Evolutionary conservation across 768 basidiomycete genomes (phyloP), one percentile per base, ranked within the genome.

Genomic region (Lepiota venenata): DNA sequence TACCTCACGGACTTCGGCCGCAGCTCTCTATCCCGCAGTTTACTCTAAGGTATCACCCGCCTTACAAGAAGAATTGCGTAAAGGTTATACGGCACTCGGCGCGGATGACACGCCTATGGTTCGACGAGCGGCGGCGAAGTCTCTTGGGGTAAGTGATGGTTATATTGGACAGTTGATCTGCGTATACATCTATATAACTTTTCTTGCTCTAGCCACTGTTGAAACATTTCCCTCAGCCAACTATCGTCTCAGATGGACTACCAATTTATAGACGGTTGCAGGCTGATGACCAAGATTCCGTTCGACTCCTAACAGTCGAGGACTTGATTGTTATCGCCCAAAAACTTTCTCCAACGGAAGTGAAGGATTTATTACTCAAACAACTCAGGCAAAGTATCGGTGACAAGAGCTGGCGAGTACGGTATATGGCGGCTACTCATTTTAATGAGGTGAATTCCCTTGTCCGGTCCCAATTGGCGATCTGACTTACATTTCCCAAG

Each of bases 41-140:
- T 99, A 98, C 68, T 74, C 84, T 27, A 88, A 87, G 66, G 89
- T 88, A 18, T 81, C 88, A 2, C 71, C 85, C 12, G 63, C 75
- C 38, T 73, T 87, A 55, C 91, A 94, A 70, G 92, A 93, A 52
- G 96, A 98, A 38, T 73, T 98, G 62, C 82, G 95, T 58, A 90
- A 88, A 69, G 82, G 86, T 49, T 99, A 91, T 63, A 77, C 84
- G 8, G 79, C 82, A 29, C 80, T 99, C 27, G 90, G 88, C 8
- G 80, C 84, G 16, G 97, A 99, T 66, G 97, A 99, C 66, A 99
- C 97, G 11, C 97, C 97, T 21, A 99, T 99, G 97, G 96, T 98
- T 56, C 80, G 95, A 63, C 80, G 97, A 58, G 95, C 96, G 22
- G 94, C 94, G 44, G 95, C 95, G 11, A 97, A 93, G 71, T 93